Conservation (phyloP, 78 protist genomes). For the Dictyostelium capitatum region DNA sequence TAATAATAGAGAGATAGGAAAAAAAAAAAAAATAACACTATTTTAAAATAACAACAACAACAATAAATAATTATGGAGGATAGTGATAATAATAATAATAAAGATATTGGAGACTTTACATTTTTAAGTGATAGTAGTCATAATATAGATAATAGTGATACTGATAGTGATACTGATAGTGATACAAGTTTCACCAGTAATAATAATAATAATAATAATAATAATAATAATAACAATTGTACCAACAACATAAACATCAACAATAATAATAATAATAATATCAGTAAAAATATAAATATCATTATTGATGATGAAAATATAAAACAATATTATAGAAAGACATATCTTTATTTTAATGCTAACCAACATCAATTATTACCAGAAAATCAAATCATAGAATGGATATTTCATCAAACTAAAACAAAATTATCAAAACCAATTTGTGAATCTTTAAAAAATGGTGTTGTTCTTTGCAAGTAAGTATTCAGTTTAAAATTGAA, state of each 20-base stretch:
- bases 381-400: conserved; percentile 67
- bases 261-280: not conserved
- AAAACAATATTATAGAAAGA: not conserved
- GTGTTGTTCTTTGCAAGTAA: conserved; percentile 71
- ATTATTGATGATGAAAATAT: not conserved
- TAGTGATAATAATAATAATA: too few species aligned
- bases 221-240: too few species aligned
- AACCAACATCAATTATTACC: not conserved
- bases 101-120: not conserved
- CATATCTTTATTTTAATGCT: conserved; percentile 14
- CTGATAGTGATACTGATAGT: too few species aligned
- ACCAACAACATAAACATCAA: too few species aligned
- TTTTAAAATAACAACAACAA: too few species aligned
- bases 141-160: not conserved
- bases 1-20: too few species aligned
- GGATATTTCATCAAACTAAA: conserved; percentile 41
- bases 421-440: conserved; percentile 36
- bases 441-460: conserved; percentile 52
- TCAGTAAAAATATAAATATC: not conserved
- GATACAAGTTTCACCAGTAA: not conserved
- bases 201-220: too few species aligned
- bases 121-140: not conserved
- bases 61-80: too few species aligned
- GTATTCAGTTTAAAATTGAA: not conserved
- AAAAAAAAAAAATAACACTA: too few species aligned